Evolutionary conservation across 176 grass and related monocot species (phyloP).

Genomic region (Carex cristatella): DNA sequence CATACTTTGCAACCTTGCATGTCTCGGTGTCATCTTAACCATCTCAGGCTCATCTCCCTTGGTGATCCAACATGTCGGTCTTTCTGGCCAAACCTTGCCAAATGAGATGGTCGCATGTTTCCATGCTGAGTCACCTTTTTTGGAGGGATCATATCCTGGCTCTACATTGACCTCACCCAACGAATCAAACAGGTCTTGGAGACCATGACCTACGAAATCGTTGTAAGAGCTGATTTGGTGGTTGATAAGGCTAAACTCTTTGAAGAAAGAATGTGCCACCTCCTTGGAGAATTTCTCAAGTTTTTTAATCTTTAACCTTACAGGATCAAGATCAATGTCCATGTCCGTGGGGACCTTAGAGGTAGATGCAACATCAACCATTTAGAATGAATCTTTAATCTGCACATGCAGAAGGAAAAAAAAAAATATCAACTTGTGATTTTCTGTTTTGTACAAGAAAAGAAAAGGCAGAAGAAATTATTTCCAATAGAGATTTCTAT

Average conservation of each 20-base stretch:
- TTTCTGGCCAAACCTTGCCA: conserved; percentile 53
- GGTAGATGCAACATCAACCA: conserved; percentile 6
- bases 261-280: conserved; percentile 61
- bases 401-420: conserved; percentile 2
- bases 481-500: not conserved
- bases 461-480: not conserved
- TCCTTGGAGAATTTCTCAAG: conserved; percentile 81
- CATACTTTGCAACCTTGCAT: conserved; percentile 93
- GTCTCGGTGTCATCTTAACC: conserved; percentile 56
- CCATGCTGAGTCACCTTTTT: conserved; percentile 64
- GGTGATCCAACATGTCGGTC: conserved; percentile 55
- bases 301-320: conserved; percentile 20
- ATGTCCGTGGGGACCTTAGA: not conserved
- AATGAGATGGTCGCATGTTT: conserved; percentile 66
- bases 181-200: conserved; percentile 79
- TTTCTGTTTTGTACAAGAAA: not conserved
- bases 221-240: conserved; percentile 92
- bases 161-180: conserved; percentile 69
- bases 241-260: conserved; percentile 67
- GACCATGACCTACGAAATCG: conserved; percentile 59
- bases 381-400: not conserved
- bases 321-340: not conserved
- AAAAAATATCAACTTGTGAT: not conserved
- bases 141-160: conserved; percentile 77
- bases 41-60: conserved; percentile 36